phyloP scores from a whole-genome alignment of 345 rosid species.

The Melaleuca quinquenervia region DNA sequence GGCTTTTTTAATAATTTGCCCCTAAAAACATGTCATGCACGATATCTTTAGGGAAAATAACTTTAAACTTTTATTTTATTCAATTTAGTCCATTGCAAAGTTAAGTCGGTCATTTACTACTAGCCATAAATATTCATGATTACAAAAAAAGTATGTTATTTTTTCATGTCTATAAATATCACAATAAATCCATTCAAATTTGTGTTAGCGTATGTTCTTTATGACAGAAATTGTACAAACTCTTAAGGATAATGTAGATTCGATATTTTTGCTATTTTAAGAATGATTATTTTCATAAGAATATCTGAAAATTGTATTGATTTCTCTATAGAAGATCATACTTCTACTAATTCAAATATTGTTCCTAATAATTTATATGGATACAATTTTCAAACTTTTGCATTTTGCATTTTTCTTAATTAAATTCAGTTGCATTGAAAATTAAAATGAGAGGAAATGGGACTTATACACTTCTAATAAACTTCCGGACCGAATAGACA shows the following conservation, averaged over 20 bases:
- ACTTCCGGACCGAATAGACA: no score
- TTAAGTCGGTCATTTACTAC: fast-evolving
- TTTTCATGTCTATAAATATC: background rate
- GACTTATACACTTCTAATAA: background rate
- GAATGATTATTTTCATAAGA: fast-evolving
- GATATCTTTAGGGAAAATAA: background rate
- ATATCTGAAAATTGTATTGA: fast-evolving
- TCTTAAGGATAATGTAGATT: background rate
- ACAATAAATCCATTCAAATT: fast-evolving
- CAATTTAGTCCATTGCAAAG: fast-evolving
- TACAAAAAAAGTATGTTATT: no score
- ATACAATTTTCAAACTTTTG: background rate
- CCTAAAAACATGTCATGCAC: background rate
- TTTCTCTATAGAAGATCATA: background rate
- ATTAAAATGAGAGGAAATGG: background rate
- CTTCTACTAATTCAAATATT: background rate
- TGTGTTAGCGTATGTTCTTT: background rate
- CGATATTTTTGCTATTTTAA: background rate
- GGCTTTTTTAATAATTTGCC: no score
- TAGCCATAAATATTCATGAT: background rate
- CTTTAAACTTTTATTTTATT: background rate
- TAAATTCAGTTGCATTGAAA: background rate
- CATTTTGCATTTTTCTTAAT: background rate
- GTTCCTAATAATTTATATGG: background rate
- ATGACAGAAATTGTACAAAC: background rate